phyloP scores from a whole-genome alignment of 495 filamentous ascomycete genomes.

The Glarea lozoyensis region DNA sequence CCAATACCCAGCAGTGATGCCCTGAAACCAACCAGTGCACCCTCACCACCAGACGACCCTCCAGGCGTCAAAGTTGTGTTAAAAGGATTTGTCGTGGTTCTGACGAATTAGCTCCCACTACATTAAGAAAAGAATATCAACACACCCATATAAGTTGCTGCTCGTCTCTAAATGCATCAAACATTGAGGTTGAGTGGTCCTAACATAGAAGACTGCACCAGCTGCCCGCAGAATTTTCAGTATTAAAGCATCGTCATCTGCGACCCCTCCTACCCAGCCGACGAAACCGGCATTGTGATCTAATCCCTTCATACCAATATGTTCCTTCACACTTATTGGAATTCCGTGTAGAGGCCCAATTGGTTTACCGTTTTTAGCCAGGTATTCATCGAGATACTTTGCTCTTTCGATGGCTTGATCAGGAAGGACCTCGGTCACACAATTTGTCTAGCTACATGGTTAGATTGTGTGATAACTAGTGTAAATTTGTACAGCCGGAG shows the following conservation, averaged over 20 bases:
- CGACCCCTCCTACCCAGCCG: slow-evolving; percentile 31
- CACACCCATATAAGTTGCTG: slow-evolving; percentile 49
- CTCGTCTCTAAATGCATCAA: slow-evolving; percentile 53
- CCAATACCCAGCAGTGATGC: slow-evolving; percentile 46
- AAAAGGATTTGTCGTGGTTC: slow-evolving; percentile 35
- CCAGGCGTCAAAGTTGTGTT: slow-evolving; percentile 42
- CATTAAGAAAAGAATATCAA: slow-evolving; percentile 38
- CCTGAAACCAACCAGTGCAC: slow-evolving; percentile 33
- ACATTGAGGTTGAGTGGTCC: slow-evolving; percentile 48
- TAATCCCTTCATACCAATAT: slow-evolving; percentile 48
- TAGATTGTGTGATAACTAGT: slow-evolving; percentile 10
- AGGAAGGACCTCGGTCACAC: slow-evolving; percentile 59
- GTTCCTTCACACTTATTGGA: slow-evolving; percentile 61
- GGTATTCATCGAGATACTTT: slow-evolving; percentile 47
- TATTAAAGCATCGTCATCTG: slow-evolving; percentile 34
- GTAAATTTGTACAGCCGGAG: too few relatives aligned
- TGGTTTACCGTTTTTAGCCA: slow-evolving; percentile 26
- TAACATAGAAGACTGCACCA: slow-evolving; percentile 40
- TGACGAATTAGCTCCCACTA: background rate
- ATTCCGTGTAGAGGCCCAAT: slow-evolving; percentile 59
- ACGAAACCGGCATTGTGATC: slow-evolving; percentile 39
- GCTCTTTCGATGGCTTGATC: slow-evolving; percentile 50
- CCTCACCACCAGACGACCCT: slow-evolving; percentile 44
- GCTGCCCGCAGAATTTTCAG: slow-evolving; percentile 35
- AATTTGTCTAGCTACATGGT: slow-evolving; percentile 33